phyloP scores from a whole-genome alignment of 192 early-diverging fungal species.

The Linnemannia schmuckeri region DNA sequence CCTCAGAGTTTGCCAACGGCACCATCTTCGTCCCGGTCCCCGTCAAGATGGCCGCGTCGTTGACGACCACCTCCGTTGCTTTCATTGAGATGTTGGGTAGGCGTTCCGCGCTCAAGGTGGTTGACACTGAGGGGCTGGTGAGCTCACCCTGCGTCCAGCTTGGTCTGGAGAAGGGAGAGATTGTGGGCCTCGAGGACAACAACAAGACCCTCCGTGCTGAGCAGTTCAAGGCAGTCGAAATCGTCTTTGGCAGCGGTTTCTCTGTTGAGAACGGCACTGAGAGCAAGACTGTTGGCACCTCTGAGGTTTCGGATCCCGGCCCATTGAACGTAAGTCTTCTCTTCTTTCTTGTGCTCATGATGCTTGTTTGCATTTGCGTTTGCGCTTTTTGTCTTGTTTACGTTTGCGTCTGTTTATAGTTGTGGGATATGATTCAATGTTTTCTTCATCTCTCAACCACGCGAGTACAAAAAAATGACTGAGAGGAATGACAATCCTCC shows the following conservation, averaged over 20 bases:
- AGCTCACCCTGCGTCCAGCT: slow-evolving; percentile 68
- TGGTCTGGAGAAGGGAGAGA: slow-evolving; percentile 30
- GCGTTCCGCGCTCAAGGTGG: slow-evolving; percentile 52
- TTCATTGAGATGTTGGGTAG: slow-evolving; percentile 73
- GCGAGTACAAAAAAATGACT: no score
- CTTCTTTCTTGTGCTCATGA: slow-evolving; percentile 39
- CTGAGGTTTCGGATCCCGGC: slow-evolving; percentile 64
- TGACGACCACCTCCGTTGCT: slow-evolving; percentile 61
- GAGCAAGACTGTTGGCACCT: slow-evolving; percentile 62
- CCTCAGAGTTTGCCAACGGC: slow-evolving; percentile 56
- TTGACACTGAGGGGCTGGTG: slow-evolving; percentile 59
- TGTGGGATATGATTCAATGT: no score
- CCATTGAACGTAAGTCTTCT: slow-evolving; percentile 62
- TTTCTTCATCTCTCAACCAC: no score
- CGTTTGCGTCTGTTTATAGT: background rate
- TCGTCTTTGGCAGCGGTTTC: slow-evolving; percentile 54
- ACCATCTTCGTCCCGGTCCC: slow-evolving; percentile 62
- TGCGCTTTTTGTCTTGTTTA: slow-evolving; percentile 26
- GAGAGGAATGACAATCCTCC: no score
- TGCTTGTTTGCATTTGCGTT: background rate
- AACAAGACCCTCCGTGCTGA: slow-evolving; percentile 65
- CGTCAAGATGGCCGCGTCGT: slow-evolving; percentile 55
- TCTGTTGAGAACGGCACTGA: slow-evolving; percentile 47
- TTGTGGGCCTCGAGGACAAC: slow-evolving; percentile 57
- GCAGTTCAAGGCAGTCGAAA: slow-evolving; percentile 62